These are phyloP conservation scores for Saccharomycopsis capsularis DNA, from an alignment of 805 yeast species.

Conservation along the genomic window DNA sequence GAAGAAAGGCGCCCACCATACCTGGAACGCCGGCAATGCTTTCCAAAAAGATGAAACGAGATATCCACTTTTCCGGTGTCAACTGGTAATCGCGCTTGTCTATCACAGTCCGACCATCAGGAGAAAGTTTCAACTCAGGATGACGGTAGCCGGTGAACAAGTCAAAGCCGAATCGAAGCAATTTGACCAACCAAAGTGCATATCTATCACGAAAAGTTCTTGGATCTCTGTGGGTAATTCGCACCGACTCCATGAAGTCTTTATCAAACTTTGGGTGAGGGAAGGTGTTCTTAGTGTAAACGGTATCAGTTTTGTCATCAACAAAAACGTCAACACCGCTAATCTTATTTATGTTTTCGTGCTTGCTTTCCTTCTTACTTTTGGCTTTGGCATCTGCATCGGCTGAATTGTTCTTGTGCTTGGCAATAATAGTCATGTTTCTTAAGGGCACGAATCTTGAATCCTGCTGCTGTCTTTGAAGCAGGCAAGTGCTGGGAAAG, in stretches of 20 bases:
- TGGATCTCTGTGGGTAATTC: constrained; percentile 48
- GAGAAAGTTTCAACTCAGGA: constrained; percentile 32
- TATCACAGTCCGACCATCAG: constrained; percentile 29
- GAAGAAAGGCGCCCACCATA: constrained; percentile 63
- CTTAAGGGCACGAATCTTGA: neutral
- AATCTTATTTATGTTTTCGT: neutral
- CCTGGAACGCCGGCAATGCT: constrained; percentile 79
- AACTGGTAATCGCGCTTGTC: constrained; percentile 38
- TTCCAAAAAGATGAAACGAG: constrained; percentile 56
- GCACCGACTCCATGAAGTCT: constrained; percentile 36
- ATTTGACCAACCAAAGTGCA: constrained; percentile 41
- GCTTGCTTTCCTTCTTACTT: neutral
- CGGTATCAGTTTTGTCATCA: constrained; percentile 6
- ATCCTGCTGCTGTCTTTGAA: neutral
- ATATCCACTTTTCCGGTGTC: constrained; percentile 60
- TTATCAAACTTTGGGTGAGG: constrained; percentile 37
- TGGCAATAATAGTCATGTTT: neutral
- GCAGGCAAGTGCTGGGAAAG: neutral
- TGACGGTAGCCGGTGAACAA: constrained; percentile 58
- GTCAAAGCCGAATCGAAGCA: constrained; percentile 49
- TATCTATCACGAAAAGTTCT: constrained; percentile 41
- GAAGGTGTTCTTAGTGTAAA: constrained; percentile 31
- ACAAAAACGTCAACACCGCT: constrained; percentile 9
- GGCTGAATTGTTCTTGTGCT: neutral
- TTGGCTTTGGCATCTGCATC: no score